Evolutionary conservation across 2,329 filamentous ascomycete species (phyloP), one percentile per base, ranked within the genome.

Genomic region (Pezicula rhizophila): DNA sequence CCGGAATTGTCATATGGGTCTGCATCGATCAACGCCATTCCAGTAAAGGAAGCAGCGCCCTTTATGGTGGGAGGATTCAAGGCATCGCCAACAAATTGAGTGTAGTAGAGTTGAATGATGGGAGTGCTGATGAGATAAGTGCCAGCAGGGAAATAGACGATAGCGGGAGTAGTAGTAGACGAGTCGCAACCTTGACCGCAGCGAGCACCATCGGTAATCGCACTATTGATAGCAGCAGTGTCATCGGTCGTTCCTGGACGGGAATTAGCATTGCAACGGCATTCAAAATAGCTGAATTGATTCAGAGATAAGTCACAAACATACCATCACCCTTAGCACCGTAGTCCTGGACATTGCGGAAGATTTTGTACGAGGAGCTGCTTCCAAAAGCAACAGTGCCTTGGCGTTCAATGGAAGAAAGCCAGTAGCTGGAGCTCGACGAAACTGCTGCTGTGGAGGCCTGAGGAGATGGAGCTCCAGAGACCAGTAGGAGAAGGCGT

Each of bases 111-210:
- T 66, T 90, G 85, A 45, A 90, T 70, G 57, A 97, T 80, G 18
- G 92, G 88, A 61, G 75, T 78, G 64, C 82, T 89, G 59, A 97
- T 84, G 15, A 87, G 63, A 64, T 96, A 97, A 49, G 83, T 95
- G 56, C 92, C 91, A 10, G 88, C 75, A 35, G 90, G 91, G 45
- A 97, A 95, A 74, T 95, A 97, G 46, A 97, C 82, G 12, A 97
- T 72, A 23, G 89, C 92, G 0, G 92, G 92, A 1, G 82, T 81
- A n/a, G 79, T 79, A 3, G 92, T 97, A 28, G 79, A 81, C 2
- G 89, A 95, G 64, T 93, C 87, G 64, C 92, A 97, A 53, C 82
- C 80, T 54, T 79, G 65, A 35, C 88, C 89, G 64, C 92, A 97
- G 39, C 92, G 87, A 59, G 77, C 75, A 25, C 89, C 89, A n/a